These are phyloP conservation scores for Dactylellina sp. DNA, from an alignment of 2,329 filamentous ascomycete species.

Conservation along the genomic window DNA sequence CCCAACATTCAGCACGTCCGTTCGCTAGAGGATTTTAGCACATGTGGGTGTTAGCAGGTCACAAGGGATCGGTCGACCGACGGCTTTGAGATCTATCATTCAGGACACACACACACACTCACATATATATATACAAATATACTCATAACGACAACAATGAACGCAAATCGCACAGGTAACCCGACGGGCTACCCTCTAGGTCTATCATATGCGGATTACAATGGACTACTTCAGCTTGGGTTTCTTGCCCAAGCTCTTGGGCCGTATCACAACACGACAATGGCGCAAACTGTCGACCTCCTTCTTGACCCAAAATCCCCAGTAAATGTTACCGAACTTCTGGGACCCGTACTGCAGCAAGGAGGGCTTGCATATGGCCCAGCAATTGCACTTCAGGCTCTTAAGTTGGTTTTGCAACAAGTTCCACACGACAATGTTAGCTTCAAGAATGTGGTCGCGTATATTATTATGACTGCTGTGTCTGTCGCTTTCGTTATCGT, in stretches of 20 bases:
- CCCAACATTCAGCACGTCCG: constrained; percentile 28
- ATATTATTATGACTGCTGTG: constrained; percentile 52
- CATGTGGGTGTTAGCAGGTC: constrained; percentile 45
- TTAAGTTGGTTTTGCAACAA: constrained; percentile 39
- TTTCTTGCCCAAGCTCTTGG: constrained; percentile 52
- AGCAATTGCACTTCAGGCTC: constrained; percentile 36
- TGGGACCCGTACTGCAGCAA: constrained; percentile 34
- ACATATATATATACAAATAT: constrained; percentile 9
- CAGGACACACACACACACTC: not conserved
- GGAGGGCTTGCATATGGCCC: constrained; percentile 41
- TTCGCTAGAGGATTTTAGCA: constrained; percentile 42
- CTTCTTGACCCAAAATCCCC: constrained; percentile 40
- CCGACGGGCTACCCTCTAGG: constrained; percentile 50
- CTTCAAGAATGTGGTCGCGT: constrained; percentile 46
- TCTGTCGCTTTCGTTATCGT: constrained; percentile 50
- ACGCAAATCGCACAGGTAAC: constrained; percentile 47
- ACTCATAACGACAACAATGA: constrained; percentile 22
- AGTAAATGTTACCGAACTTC: constrained; percentile 41
- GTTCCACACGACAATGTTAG: constrained; percentile 55
- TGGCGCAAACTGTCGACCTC: constrained; percentile 51
- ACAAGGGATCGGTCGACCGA: constrained; percentile 49
- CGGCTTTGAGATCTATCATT: constrained; percentile 28
- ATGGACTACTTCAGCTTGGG: constrained; percentile 42
- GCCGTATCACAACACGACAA: constrained; percentile 54
- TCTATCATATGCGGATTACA: constrained; percentile 46